Percentiles rank a stretch among this genome's conserved stretches.
Conservation (phyloP, 257 asterid genomes). For the Solanum chmielewskii region DNA sequence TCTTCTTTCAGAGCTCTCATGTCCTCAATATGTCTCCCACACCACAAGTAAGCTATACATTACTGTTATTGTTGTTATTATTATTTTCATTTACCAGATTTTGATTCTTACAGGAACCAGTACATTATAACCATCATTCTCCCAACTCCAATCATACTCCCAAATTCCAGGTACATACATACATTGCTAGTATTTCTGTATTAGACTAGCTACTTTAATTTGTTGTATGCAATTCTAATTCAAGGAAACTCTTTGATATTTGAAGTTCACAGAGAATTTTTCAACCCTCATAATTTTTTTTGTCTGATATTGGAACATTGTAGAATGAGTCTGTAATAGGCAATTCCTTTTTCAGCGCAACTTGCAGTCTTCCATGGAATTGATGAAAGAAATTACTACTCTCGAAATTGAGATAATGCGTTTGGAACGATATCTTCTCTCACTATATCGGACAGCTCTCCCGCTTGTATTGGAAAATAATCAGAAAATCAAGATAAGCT, state of each 20-base stretch:
- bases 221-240: not conserved
- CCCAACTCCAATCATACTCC: slow-evolving; percentile 10
- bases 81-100: not conserved
- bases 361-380: slow-evolving; percentile 52
- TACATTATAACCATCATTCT: not conserved
- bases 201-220: not conserved
- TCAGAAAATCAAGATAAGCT: slow-evolving; percentile 9
- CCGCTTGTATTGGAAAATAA: slow-evolving; percentile 19
- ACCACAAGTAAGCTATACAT: slow-evolving; percentile 25
- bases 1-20: not conserved
- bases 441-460: slow-evolving; percentile 51
- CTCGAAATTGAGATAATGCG: slow-evolving; percentile 65
- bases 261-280: too few relatives aligned
- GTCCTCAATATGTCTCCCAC: slow-evolving; percentile 39
- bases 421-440: slow-evolving; percentile 65
- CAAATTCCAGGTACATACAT: slow-evolving; percentile 13
- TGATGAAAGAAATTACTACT: slow-evolving; percentile 56
- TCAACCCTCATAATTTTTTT: too few relatives aligned
- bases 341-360: not conserved
- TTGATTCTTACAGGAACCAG: slow-evolving; percentile 2
- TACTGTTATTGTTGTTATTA: not conserved
- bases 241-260: not conserved
- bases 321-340: not conserved
- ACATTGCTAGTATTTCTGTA: not conserved
- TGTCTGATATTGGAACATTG: not conserved